phyloP scores from a whole-genome alignment of 78 protist genomes.

The Protostelium mycophagum region DNA sequence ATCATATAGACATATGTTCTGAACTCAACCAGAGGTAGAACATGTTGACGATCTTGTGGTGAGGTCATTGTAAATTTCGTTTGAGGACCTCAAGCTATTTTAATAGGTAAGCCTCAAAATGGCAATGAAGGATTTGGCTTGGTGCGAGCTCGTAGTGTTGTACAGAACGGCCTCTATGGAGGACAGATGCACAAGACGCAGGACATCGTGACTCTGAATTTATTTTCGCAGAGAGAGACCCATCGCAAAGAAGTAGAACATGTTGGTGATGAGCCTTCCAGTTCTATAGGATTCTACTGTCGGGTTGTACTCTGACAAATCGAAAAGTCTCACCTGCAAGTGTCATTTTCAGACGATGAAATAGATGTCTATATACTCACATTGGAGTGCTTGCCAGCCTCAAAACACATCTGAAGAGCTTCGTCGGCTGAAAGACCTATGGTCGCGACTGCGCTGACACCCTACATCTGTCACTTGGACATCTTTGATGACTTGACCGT shows the following conservation, averaged over 20 bases:
- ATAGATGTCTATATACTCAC: slow-evolving; percentile 6
- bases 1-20: too few relatives aligned
- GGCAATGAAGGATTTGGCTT: too few relatives aligned
- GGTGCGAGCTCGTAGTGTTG: too few relatives aligned
- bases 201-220: not conserved
- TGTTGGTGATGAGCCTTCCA: slow-evolving; percentile 12
- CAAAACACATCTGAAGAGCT: slow-evolving; percentile 30
- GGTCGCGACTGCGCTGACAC: slow-evolving; percentile 39
- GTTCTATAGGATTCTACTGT: slow-evolving; percentile 49
- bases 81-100: too few relatives aligned
- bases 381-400: slow-evolving; percentile 25
- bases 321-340: slow-evolving; percentile 21
- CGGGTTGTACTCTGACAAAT: slow-evolving; percentile 49
- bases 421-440: slow-evolving; percentile 44
- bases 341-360: not conserved
- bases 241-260: slow-evolving; percentile 41
- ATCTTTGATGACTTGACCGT: too few relatives aligned
- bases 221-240: slow-evolving; percentile 18
- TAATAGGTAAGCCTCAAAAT: too few relatives aligned
- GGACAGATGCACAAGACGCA: too few relatives aligned
- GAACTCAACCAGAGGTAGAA: too few relatives aligned
- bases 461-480: slow-evolving; percentile 10
- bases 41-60: too few relatives aligned
- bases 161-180: too few relatives aligned
- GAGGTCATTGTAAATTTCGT: too few relatives aligned